Percentiles rank a stretch among this genome's conserved stretches.
Evolutionary conservation across 2,329 filamentous ascomycete genomes (phyloP).

Genomic region (Tolypocladium album): DNA sequence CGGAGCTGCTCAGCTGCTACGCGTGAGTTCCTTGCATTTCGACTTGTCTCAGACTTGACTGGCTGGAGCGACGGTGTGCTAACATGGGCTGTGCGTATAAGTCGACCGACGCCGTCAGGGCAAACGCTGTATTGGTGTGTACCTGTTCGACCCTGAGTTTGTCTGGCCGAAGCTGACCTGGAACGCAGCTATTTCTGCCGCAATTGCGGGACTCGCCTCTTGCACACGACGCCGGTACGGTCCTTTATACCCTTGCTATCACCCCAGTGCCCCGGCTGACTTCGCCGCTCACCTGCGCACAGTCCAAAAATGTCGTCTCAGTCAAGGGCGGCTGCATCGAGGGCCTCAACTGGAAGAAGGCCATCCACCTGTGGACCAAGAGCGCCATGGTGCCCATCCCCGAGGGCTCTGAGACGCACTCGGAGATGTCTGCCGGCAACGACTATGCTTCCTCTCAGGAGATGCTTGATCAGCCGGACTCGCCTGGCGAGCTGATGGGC

Average conservation of each 20-base stretch:
- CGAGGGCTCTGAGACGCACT: conserved; percentile 47
- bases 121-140: conserved; percentile 46
- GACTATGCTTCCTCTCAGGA: conserved; percentile 34
- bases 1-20: conserved; percentile 40
- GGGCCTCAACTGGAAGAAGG: conserved; percentile 47
- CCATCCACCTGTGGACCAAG: conserved; percentile 59
- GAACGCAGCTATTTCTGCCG: conserved; percentile 51
- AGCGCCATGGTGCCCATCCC: conserved; percentile 59
- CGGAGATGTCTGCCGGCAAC: conserved; percentile 37
- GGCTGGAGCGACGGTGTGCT: background rate
- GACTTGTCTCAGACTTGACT: background rate
- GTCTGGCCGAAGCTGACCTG: background rate
- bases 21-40: conserved; percentile 29
- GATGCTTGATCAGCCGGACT: conserved; percentile 34
- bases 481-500: conserved; percentile 16
- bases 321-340: conserved; percentile 59
- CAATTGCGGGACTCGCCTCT: conserved; percentile 52
- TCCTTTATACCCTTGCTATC: background rate
- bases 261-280: background rate
- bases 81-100: conserved; percentile 13
- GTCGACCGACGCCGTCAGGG: conserved; percentile 46
- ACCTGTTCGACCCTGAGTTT: background rate
- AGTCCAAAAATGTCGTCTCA: conserved; percentile 37
- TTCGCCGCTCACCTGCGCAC: background rate
- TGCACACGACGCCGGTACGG: conserved; percentile 49